phyloP scores from a whole-genome alignment of 768 basidiomycete species.

The Royoungia palumana region DNA sequence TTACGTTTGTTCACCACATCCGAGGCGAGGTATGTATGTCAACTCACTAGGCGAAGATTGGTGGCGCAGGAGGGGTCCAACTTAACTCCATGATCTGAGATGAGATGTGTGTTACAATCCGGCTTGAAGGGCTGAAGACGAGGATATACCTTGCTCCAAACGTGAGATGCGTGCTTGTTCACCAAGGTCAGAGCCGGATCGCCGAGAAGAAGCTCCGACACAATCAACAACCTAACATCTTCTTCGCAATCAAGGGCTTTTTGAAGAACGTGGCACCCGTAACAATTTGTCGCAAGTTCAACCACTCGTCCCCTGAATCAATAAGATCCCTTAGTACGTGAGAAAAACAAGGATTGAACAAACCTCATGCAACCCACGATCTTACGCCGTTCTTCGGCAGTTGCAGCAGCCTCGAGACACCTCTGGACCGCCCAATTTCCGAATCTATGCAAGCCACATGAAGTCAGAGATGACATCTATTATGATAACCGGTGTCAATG shows the following conservation, averaged over 20 bases:
- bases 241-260: constrained; percentile 91
- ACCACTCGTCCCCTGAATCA: constrained; percentile 68
- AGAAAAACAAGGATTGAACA: constrained; percentile 10
- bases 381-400: constrained; percentile 70
- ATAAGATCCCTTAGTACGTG: constrained; percentile 1
- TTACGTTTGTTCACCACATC: background rate
- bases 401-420: constrained; percentile 78
- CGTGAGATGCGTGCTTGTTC: constrained; percentile 89
- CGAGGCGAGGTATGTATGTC: background rate
- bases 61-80: constrained; percentile 84
- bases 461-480: constrained; percentile 1
- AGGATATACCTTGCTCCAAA: constrained; percentile 76
- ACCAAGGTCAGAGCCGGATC: constrained; percentile 85
- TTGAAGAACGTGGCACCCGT: constrained; percentile 85
- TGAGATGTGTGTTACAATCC: constrained; percentile 5
- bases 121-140: background rate
- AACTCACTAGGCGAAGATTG: constrained; percentile 81
- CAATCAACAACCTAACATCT: constrained; percentile 77
- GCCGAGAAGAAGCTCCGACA: constrained; percentile 78
- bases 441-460: constrained; percentile 48
- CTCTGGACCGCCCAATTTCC: constrained; percentile 92
- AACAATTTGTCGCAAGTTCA: constrained; percentile 84
- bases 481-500: background rate
- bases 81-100: constrained; percentile 82
- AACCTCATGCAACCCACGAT: constrained; percentile 87